phyloP scores from a whole-genome alignment of 306 rosid genomes.

The Quercus robur region DNA sequence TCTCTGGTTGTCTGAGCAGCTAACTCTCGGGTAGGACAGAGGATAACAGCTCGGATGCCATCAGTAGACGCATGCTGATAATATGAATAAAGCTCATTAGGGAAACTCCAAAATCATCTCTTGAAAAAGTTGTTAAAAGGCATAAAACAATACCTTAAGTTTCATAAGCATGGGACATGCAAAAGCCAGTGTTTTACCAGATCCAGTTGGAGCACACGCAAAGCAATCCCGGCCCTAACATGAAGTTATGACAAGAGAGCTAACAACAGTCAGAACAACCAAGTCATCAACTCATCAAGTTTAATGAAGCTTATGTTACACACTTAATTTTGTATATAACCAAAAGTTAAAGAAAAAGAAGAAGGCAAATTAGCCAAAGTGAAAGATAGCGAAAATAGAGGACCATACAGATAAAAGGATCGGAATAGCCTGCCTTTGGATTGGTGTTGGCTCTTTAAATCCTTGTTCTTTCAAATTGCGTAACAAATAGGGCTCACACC shows the following conservation, averaged over 20 bases:
- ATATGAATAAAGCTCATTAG: conserved; percentile 19
- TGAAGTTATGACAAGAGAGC: conserved; percentile 1
- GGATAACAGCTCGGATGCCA: conserved; percentile 78
- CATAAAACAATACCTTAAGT: conserved; percentile 60
- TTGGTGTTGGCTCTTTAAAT: conserved; percentile 86
- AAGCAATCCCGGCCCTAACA: conserved; percentile 85
- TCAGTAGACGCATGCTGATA: conserved; percentile 50
- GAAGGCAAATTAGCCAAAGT: conserved; percentile 4
- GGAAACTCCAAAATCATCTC: conserved; percentile 10
- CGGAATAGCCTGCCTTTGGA: conserved; percentile 98
- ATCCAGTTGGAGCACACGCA: conserved; percentile 98
- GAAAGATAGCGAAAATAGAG: conserved; percentile 15
- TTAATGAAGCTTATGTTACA: neutral
- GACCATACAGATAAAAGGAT: conserved; percentile 75
- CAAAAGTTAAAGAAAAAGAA: neutral
- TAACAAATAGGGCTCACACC: conserved; percentile 55
- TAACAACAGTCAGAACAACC: neutral
- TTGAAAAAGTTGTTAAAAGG: conserved; percentile 10
- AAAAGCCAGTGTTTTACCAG: conserved; percentile 94
- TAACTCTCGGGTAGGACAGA: conserved; percentile 87
- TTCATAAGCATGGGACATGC: conserved; percentile 90
- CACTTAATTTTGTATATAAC: neutral
- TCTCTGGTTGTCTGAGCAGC: conserved; percentile 85
- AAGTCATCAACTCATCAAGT: neutral
- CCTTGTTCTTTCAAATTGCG: conserved; percentile 70